Conservation (phyloP, 805 yeast species). For the Suhomyces emberorum region DNA sequence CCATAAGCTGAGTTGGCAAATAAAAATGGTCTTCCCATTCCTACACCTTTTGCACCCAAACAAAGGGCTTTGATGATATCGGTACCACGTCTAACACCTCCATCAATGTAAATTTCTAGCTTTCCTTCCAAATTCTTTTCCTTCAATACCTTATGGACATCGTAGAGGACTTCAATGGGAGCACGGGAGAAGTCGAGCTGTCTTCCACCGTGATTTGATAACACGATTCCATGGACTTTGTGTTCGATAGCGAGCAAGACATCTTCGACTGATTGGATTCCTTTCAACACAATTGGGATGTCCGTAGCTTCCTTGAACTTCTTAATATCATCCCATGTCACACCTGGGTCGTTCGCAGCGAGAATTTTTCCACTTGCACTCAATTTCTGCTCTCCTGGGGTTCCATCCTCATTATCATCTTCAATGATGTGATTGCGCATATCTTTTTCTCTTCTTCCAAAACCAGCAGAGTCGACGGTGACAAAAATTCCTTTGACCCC, state of each 20-base stretch:
- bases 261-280: constrained; percentile 67
- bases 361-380: constrained; percentile 26
- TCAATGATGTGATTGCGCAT: constrained; percentile 31
- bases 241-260: constrained; percentile 54
- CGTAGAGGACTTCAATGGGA: constrained; percentile 59
- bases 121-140: constrained; percentile 41
- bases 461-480: constrained; percentile 53
- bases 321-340: constrained; percentile 37
- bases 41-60: constrained; percentile 73
- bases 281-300: constrained; percentile 49
- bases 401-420: constrained; percentile 20
- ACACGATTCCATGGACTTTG: constrained; percentile 60
- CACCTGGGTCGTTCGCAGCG: constrained; percentile 41
- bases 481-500: constrained; percentile 48
- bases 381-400: constrained; percentile 26
- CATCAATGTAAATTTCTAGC: constrained; percentile 67
- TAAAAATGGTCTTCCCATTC: constrained; percentile 72
- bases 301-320: constrained; percentile 39
- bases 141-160: constrained; percentile 48
- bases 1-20: constrained; percentile 79
- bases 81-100: constrained; percentile 75
- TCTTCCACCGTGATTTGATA: constrained; percentile 76
- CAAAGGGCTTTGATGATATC: constrained; percentile 76
- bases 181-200: constrained; percentile 63
- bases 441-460: constrained; percentile 54